Evolutionary conservation across 768 basidiomycete species (phyloP), one percentile per base, ranked within the genome.

Genomic region (Trametes elegans): DNA sequence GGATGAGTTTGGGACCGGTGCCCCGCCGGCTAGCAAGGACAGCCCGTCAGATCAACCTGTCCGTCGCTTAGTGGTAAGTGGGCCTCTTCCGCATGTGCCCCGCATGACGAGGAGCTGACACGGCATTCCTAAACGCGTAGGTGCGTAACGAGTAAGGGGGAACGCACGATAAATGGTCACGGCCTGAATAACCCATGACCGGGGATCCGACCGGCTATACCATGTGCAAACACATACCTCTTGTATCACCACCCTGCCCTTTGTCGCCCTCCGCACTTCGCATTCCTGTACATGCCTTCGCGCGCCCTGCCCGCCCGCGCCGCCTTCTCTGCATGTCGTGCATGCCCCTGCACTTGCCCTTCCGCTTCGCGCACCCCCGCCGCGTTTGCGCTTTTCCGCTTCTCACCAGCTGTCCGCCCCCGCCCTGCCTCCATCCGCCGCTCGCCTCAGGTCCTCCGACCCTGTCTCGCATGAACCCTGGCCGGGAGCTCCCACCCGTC

Each of bases 141-240:
- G 58, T 63, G 49, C 62, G 62, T 44, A 63, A 63, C 53, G 56
- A 63, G 49, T 63, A 31, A 60, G 34, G 27, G 36, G 9, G n/a
- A 21, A 23, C 32, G 23, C 16, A 23, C 36, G 5, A 27, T 10
- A 16, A 13, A 21, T 31, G 49, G 19, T 31, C 46, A 34, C 21
- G n/a, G 23, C 23, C 21, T 24, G 16, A 21, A 28, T 24, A 21
- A 32, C 19, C 28, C 28, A 36, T 47, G 34, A 28, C 29, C 46
- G 23, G 31, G 39, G 16, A 26, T 26, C 41, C 19, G 43, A 31
- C 42, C 23, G 53, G 44, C 24, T 45, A 61, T 61, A 61, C 60
- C 60, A 50, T 53, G 49, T 57, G 46, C 43, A 42, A 26, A 47
- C 44, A 41, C 49, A 49, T 36, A 32, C 23, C 21, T n/a, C n/a